Evolutionary conservation across 2,329 filamentous ascomycete species (phyloP).

Genomic region (Calonectria pseudoreteaudii): DNA sequence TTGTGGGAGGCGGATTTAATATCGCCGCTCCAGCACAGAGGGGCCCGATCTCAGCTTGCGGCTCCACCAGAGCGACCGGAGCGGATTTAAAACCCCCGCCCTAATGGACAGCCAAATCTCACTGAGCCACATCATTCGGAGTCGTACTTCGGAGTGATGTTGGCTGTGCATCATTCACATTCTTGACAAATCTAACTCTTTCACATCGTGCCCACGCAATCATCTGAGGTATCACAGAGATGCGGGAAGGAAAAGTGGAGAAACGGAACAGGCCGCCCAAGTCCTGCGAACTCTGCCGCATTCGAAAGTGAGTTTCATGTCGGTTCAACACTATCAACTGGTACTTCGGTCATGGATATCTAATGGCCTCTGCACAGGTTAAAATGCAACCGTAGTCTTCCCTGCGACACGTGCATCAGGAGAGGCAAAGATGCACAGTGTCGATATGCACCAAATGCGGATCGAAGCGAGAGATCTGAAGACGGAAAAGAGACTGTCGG

Average conservation of each 20-base stretch:
- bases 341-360: background rate
- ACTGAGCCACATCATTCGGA: background rate
- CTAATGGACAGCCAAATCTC: background rate
- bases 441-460: slow-evolving; percentile 46
- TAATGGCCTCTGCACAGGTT: slow-evolving; percentile 32
- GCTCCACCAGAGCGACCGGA: background rate
- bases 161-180: background rate
- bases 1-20: background rate
- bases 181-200: background rate
- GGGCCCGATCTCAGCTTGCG: background rate
- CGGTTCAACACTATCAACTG: background rate
- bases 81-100: slow-evolving; percentile 32
- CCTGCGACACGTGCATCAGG: slow-evolving; percentile 46
- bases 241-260: slow-evolving; percentile 40
- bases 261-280: slow-evolving; percentile 49
- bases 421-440: slow-evolving; percentile 41
- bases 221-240: background rate
- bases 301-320: slow-evolving; percentile 44
- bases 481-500: slow-evolving; percentile 19
- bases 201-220: background rate
- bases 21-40: background rate
- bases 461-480: slow-evolving; percentile 26
- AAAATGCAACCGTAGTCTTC: slow-evolving; percentile 47
- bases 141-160: background rate
- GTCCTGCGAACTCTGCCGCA: slow-evolving; percentile 50